Evolutionary conservation across 805 yeast genomes (phyloP), one percentile per base, ranked within the genome.

Genomic region (Ogataea philodendri): DNA sequence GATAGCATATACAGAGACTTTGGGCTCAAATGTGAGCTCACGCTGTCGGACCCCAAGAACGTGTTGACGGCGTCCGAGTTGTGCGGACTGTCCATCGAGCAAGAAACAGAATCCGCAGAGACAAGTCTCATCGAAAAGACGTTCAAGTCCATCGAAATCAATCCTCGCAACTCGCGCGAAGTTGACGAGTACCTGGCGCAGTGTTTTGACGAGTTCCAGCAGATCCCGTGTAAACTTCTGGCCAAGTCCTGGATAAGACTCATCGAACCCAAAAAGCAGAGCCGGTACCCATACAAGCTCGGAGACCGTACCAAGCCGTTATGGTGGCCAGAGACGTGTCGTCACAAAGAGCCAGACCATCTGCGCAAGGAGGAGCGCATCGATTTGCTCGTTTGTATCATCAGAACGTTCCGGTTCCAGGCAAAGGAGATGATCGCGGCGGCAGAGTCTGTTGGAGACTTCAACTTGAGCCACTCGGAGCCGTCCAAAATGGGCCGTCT

Each of bases 321-420:
- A 5, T 82, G 89, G 89, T 83, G 93, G 93, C 89, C 89, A 0
- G 22, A 26, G 0, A 38, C 44, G 9, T 72, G 79, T 1, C 62
- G 74, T 22, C 90, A 83, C 57, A 66, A 64, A 27, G 89, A 83
- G 50, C 90, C 90, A 0, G 90, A 82, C 52, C 90, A 84, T 58
- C 60, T 84, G 39, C 68, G 65, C 39, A 82, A 78, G 51, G 60
- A 59, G 1, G 81, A 78, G 47, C 61, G 93, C 35, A 49, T 81
- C 13, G 51, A 49, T 4, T 57, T 83, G 15, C 56, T 84, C 51
- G 58, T 70, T 20, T 44, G 59, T 9, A 63, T 78, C 9, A 32
- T 67, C 5, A 32, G 58, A 15, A 48, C 54, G 0, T 59, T 58
- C 35, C 46, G 39, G 22, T 39, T 37, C 10, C 41, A 41, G 21